These are phyloP conservation scores for Podaxis sp. DNA, from an alignment of 768 basidiomycete genomes.

Conservation along the genomic window DNA sequence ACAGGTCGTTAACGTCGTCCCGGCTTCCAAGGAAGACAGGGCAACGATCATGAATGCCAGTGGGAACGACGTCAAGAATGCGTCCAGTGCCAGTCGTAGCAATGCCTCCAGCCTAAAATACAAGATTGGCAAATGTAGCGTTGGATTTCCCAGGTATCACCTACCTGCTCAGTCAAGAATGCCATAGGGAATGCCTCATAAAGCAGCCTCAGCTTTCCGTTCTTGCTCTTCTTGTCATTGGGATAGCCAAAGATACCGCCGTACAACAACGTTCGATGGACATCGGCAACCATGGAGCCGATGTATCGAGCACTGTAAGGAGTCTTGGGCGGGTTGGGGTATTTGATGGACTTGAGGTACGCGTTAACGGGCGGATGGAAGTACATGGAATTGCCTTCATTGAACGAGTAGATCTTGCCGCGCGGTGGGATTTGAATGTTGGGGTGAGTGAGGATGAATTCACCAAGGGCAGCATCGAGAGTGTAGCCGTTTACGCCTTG, in stretches of 20 bases:
- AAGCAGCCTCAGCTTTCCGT: conserved; percentile 88
- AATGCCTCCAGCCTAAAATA: conserved; percentile 82
- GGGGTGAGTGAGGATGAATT: conserved; percentile 98
- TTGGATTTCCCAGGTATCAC: conserved; percentile 13
- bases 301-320: conserved; percentile 94
- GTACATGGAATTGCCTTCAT: conserved; percentile 97
- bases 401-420: conserved; percentile 99
- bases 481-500: conserved; percentile 98
- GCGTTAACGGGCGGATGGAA: conserved; percentile 79
- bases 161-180: conserved; percentile 87
- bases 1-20: conserved; percentile 89
- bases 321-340: conserved; percentile 69
- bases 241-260: conserved; percentile 99
- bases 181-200: conserved; percentile 99
- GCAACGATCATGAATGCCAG: conserved; percentile 86
- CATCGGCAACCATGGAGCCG: conserved; percentile 99
- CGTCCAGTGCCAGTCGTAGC: conserved; percentile 95
- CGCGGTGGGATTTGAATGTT: conserved; percentile 91
- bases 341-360: conserved; percentile 92
- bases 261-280: conserved; percentile 93
- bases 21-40: conserved; percentile 91
- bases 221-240: conserved; percentile 96
- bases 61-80: conserved; percentile 88
- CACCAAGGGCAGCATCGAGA: conserved; percentile 90
- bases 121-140: not conserved